Evolutionary conservation across 1,284 basidiomycete species (phyloP), one percentile per base, ranked within the genome.

Genomic region (Irpex sp.): DNA sequence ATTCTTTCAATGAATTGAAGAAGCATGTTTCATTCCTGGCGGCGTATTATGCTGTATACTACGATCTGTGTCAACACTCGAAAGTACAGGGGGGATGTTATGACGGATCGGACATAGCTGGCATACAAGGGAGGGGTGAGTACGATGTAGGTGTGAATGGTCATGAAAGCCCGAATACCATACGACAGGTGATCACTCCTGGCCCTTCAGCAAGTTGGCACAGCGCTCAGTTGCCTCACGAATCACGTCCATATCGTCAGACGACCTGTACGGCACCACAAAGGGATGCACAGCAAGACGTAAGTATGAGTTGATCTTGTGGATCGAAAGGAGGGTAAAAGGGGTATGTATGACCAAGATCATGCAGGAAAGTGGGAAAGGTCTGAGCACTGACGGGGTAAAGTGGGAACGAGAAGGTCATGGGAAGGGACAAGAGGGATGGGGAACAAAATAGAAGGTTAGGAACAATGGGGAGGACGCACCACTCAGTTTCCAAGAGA

Each of bases 401-500:
- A n/a, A 47, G 40, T 11, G 40, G 11, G 40, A 47, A 47, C 40
- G 31, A 47, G 40, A 13, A n/a, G 40, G 13, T n/a, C 40, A 47
- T 47, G 51, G 51, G 19, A 19, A 19, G 19, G 19, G 51, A 52
- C 54, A 37, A 36, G 26, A 31, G 9, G 54, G 9, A 11, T 5
- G 15, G 49, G 9, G 21, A 52, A 52, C n/a, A 26, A 31, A 36
- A 54, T 47, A 58, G 17, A 54, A 15, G 49, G 52, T 36, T 9
- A 8, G 0, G 17, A 52, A 31, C 21, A 21, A 15, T 38, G 59
- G 37, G 52, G 52, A 59, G 36, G 47, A 73, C 83, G 64, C 65
- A 93, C 94, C 95, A 97, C 71, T 87, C 85, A 9, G 93, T 94
- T 72, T 93, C 90, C 11, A 95, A 75, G 40, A 97, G 75, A 5